Evolutionary conservation across 306 rosid species (phyloP).

Genomic region (Alnus glutinosa): DNA sequence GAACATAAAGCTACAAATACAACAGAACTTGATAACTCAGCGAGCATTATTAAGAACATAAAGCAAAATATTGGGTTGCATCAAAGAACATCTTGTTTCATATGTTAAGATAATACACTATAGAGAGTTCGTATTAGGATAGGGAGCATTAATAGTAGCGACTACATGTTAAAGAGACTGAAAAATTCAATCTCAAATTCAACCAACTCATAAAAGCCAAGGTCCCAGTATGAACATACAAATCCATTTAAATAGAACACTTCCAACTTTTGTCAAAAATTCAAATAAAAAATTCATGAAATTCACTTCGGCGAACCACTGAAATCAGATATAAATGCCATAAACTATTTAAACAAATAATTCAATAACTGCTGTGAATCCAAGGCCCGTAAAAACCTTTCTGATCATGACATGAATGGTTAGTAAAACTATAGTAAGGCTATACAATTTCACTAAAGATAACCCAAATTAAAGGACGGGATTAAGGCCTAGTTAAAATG

Average conservation of each 20-base stretch:
- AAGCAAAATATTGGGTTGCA: background rate
- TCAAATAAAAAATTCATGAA: background rate
- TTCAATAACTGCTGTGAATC: background rate
- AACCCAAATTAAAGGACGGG: background rate
- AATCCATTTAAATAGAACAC: background rate
- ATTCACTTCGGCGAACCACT: too few species aligned
- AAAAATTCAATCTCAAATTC: background rate
- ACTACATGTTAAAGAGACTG: background rate
- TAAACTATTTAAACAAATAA: background rate
- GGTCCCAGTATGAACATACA: background rate
- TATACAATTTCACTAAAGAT: background rate
- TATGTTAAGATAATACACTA: background rate
- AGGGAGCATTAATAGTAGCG: background rate
- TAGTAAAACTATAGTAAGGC: background rate
- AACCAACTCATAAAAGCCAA: background rate
- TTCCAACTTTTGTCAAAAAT: background rate
- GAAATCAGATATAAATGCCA: background rate
- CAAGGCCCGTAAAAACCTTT: background rate
- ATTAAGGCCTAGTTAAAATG: background rate
- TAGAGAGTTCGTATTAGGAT: background rate
- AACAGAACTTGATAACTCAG: slow-evolving; percentile 27
- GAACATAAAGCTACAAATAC: slow-evolving; percentile 71
- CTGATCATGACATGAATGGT: slow-evolving; percentile 6
- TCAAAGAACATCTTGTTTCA: background rate
- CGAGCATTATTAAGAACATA: slow-evolving; percentile 13